phyloP scores from a whole-genome alignment of 345 rosid genomes.

The Carallia pectinifolia region DNA sequence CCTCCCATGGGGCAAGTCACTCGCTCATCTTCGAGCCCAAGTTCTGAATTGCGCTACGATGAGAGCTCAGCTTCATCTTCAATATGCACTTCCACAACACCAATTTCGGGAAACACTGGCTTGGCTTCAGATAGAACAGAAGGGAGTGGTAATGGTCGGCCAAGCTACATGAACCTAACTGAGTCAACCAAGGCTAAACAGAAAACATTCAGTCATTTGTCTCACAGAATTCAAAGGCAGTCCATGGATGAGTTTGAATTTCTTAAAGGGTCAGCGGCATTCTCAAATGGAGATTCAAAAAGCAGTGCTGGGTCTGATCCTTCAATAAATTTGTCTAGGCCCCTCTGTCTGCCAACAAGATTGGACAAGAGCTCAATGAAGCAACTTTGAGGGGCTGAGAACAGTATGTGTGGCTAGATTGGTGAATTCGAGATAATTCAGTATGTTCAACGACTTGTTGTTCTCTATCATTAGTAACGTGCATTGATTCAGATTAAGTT shows the following conservation, averaged over 20 bases:
- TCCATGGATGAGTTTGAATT: slow-evolving; percentile 96
- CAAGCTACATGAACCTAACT: slow-evolving; percentile 80
- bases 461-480: slow-evolving; percentile 25
- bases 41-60: slow-evolving; percentile 61
- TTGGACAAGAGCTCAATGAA: slow-evolving; percentile 20
- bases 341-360: slow-evolving; percentile 25
- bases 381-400: slow-evolving; percentile 11
- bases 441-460: slow-evolving; percentile 64
- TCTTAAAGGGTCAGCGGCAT: slow-evolving; percentile 45
- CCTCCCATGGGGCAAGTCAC: slow-evolving; percentile 53
- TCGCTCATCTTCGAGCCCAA: slow-evolving; percentile 66
- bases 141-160: slow-evolving; percentile 52
- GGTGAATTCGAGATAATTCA: slow-evolving; percentile 8
- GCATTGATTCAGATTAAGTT: slow-evolving; percentile 5
- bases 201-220: slow-evolving; percentile 29
- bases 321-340: slow-evolving; percentile 16
- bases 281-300: slow-evolving; percentile 23
- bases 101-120: slow-evolving; percentile 52
- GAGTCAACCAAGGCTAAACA: slow-evolving; percentile 87
- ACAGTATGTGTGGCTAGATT: slow-evolving; percentile 23
- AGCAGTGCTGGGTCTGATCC: slow-evolving; percentile 27
- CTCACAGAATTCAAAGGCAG: slow-evolving; percentile 56
- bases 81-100: slow-evolving; percentile 69
- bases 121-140: slow-evolving; percentile 51
- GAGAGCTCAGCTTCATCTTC: slow-evolving; percentile 84